A percentile compares a stretch with the other conserved stretches of the same genome.
These are phyloP conservation scores for Polymyxa betae DNA, from an alignment of 208 protist species.

Conservation along the genomic window DNA sequence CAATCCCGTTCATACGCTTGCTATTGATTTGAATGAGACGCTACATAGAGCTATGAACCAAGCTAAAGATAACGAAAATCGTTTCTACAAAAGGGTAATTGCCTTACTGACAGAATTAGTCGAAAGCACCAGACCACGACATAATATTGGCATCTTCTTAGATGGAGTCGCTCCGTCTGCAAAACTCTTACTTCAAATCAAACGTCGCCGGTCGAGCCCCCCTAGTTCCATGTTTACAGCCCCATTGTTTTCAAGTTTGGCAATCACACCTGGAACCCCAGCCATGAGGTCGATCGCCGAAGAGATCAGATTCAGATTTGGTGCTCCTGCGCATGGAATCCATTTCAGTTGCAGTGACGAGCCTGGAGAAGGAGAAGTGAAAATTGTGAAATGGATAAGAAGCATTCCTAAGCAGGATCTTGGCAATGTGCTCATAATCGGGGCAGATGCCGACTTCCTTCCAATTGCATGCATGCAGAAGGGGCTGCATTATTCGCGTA, in stretches of 20 bases:
- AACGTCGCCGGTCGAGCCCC: not conserved
- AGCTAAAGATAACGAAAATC: not conserved
- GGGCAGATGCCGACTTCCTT: conserved; percentile 18
- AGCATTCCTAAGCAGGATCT: not conserved
- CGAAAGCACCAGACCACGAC: not conserved
- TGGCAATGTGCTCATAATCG: not conserved
- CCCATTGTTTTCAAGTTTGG: not conserved
- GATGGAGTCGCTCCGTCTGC: not conserved
- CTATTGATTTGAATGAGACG: conserved; percentile 31
- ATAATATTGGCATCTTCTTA: conserved; percentile 17
- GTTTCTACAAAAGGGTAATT: not conserved
- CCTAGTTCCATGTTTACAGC: not conserved
- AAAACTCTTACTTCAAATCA: conserved; percentile 9
- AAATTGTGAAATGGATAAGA: conserved; percentile 9
- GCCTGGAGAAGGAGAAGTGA: conserved; percentile 27
- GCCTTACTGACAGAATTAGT: not conserved
- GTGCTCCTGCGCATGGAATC: not conserved
- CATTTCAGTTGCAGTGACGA: conserved; percentile 18
- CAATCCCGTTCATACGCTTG: not conserved
- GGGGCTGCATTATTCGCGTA: not conserved
- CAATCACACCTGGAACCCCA: conserved; percentile 22
- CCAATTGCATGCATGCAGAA: not conserved
- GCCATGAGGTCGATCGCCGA: conserved; percentile 13
- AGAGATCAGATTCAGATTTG: not conserved
- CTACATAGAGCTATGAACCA: not conserved